Base-by-base conservation (phyloP, 2,329 filamentous ascomycete species). In the Sporothrix variecibatus region DNA sequence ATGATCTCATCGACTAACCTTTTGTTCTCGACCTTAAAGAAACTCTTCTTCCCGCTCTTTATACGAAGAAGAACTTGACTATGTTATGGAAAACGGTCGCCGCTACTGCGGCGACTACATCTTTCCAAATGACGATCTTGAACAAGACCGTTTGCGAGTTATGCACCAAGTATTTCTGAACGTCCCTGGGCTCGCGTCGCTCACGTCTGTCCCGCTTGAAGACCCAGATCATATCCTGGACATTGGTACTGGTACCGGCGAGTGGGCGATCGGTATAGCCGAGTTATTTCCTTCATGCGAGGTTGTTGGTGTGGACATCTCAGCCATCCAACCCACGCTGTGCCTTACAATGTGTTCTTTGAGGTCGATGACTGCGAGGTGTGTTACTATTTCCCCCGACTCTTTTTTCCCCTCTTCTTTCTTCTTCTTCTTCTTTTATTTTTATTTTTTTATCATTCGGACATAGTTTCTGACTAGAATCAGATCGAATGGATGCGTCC, bases 111-210 rank as follows among this genome's bases (percentile, higher is more conserved):
- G 83, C 58, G 88, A 87, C 12, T 90, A 90, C 77, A 86, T 86
- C 72, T 88, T 90, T 69, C 88, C 89, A 34, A 90, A 90, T 73
- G 89, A 90, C 75, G 88, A 89, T 68, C 81, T 85, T 5, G 88
- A 90, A 80, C 81, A 82, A 73, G 81, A 81, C 31, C 80, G 81
- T 2, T 77, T 81, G 76, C 81, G 80, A 40, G 78, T 81, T 67
- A 73, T 80, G 51, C 80, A 82, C 76, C 79, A 81, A 69, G 79
- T 81, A 31, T 81, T 78, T 62, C 78, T 81, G 40, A 78, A 81
- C 34, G 8, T 34, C 34, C 34, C 34, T 34, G 34, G 8, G 34
- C 34, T 34, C 34, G 34, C 34, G 34, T 34, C 81, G 73, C 77
- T 82, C 20, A 82, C 81, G 15, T 80, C 80, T 5, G 78, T 82